phyloP scores from a whole-genome alignment of 495 filamentous ascomycete genomes.

The Polyplosphaeria fusca region DNA sequence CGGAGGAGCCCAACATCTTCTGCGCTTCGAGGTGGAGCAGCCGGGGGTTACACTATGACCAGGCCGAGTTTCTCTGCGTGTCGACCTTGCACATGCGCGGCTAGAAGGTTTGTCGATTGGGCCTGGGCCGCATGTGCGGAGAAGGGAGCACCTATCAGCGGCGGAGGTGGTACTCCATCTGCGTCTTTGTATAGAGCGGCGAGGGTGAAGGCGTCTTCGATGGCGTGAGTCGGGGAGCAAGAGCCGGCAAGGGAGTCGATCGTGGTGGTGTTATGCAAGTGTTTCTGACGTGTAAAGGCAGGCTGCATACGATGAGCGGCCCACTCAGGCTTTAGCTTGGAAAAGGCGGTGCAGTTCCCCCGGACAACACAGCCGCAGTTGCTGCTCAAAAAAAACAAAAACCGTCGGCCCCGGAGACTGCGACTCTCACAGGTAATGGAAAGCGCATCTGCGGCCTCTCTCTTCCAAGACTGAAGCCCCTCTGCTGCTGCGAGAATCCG shows the following conservation, averaged over 20 bases:
- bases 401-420: too few species aligned
- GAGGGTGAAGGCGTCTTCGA: constrained; percentile 6
- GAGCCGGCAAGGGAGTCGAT: neutral
- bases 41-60: constrained; percentile 4
- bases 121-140: constrained; percentile 23
- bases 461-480: too few species aligned
- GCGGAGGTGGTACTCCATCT: constrained; percentile 19
- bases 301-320: constrained; percentile 13
- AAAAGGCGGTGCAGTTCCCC: too few species aligned
- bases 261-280: constrained; percentile 24
- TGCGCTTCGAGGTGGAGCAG: constrained; percentile 12
- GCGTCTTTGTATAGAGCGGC: neutral
- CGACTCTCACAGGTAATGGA: too few species aligned
- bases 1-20: constrained; percentile 30
- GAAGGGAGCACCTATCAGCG: constrained; percentile 27
- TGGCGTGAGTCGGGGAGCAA: neutral
- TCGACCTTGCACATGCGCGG: constrained; percentile 25
- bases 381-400: too few species aligned
- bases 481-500: too few species aligned
- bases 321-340: too few species aligned
- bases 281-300: constrained; percentile 32
- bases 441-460: too few species aligned
- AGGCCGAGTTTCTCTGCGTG: constrained; percentile 4
- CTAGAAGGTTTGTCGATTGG: constrained; percentile 21
- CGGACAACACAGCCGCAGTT: too few species aligned